Evolutionary conservation across 345 rosid genomes (phyloP).

Genomic region (Eucalyptus tenuipes): DNA sequence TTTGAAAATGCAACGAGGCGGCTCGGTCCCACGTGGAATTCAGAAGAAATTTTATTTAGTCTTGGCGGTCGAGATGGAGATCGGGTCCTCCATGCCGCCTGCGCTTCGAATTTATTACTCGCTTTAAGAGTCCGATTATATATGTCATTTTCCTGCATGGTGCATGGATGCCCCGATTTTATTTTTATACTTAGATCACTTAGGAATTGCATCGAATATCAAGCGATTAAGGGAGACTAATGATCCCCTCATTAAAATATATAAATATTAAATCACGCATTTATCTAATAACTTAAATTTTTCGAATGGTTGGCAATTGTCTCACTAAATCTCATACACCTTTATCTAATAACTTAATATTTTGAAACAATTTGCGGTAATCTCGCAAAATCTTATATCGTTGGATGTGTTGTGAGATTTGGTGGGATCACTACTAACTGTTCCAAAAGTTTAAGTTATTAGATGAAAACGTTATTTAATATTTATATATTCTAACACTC

Average conservation of each 20-base stretch:
- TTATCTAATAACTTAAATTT: no score
- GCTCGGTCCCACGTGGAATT: background rate
- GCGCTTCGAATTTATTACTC: background rate
- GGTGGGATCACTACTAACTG: accelerated
- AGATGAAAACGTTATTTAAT: no score
- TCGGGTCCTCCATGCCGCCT: background rate
- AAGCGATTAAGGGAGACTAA: accelerated
- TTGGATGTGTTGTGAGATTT: no score
- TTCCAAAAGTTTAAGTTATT: no score
- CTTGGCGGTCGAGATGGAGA: background rate
- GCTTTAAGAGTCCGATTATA: background rate
- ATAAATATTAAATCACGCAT: no score
- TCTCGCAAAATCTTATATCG: accelerated
- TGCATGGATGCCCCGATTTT: background rate
- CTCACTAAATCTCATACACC: no score
- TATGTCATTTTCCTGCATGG: background rate
- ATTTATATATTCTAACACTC: no score
- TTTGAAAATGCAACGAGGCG: background rate
- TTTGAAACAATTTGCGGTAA: accelerated
- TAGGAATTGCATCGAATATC: background rate
- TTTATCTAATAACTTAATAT: no score
- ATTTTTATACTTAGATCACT: background rate
- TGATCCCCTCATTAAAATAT: background rate
- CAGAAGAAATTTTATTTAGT: background rate
- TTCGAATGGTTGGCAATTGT: accelerated